Base-by-base conservation (phyloP, 179 eudicot genomes). In the Corrigiola litoralis region DNA sequence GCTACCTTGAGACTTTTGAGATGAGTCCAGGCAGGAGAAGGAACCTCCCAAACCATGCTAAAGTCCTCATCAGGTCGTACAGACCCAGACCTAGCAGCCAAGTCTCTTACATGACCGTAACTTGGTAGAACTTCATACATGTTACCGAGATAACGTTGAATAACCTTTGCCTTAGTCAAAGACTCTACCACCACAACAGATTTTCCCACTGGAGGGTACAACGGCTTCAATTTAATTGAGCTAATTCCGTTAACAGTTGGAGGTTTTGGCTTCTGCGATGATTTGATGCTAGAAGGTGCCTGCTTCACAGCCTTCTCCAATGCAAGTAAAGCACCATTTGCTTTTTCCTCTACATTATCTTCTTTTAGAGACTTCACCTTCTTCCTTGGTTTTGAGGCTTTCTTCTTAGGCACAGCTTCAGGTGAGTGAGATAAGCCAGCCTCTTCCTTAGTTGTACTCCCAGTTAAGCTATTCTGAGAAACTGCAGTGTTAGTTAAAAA, bases 1-100 rank as follows among this genome's bases (percentile, higher is more conserved):
- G 99, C 94, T 61, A 81, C 87, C 83, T 94, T 94, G 74, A 94
- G 87, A 72, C 88, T 83, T 79, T 88, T 88, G 33, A 94, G 91
- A 84, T 90, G 99, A 75, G 94, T 79, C 89, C 95, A 87, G 17
- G 99, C 94, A 72, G 94, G 64, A 74, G 99, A 80, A 31, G 96
- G 94, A 38, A 94, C 99, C 75, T 94, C 99, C 99, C 99, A 94
- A 37, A 94, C 87, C 97, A 94, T 90, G 58, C 95, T 86, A 70
- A 94, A 94, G 78, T 88, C 97, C 23, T 94, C 94, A 67, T 88
- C 86, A 57, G 97, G 99, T 67, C 92, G 84, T 34, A 94, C 99
- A 69, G 99, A 88, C 58, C 99, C 97, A 31, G 94, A 84, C 78
- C 89, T 84, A 18, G 88, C 89, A 65, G 97, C 96, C 88, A 94